A percentile compares a stretch with the other conserved stretches of the same genome.
Evolutionary conservation across 768 basidiomycete genomes (phyloP).

Genomic region (Leccinum fibrillosum): DNA sequence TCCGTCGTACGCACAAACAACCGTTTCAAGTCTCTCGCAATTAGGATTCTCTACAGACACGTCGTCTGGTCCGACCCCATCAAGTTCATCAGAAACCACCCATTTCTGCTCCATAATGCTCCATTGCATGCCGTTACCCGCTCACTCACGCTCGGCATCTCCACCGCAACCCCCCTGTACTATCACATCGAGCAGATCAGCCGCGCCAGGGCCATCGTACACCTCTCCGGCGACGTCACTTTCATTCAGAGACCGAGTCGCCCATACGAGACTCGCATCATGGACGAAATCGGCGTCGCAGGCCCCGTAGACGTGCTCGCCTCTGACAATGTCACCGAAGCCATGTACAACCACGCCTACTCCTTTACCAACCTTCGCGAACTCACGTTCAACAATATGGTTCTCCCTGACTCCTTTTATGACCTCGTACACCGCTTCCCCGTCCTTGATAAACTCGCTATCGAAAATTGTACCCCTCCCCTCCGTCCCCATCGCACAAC

Average conservation of each 20-base stretch:
- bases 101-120: slow-evolving; percentile 9
- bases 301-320: slow-evolving; percentile 23
- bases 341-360: slow-evolving; percentile 18
- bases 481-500: slow-evolving; percentile 14
- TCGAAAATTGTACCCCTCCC: slow-evolving; percentile 39
- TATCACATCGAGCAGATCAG: slow-evolving; percentile 30
- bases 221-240: slow-evolving; percentile 14
- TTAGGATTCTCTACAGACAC: slow-evolving; percentile 32
- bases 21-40: slow-evolving; percentile 29
- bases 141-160: slow-evolving; percentile 27
- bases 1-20: slow-evolving; percentile 30
- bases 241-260: slow-evolving; percentile 17
- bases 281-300: slow-evolving; percentile 20
- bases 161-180: slow-evolving; percentile 13
- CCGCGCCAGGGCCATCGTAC: slow-evolving; percentile 23
- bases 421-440: slow-evolving; percentile 36
- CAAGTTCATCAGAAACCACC: slow-evolving; percentile 24
- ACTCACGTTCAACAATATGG: slow-evolving; percentile 36
- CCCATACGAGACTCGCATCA: slow-evolving; percentile 23
- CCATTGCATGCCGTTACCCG: slow-evolving; percentile 14
- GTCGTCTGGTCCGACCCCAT: slow-evolving; percentile 33
- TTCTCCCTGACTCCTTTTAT: slow-evolving; percentile 37
- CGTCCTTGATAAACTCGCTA: slow-evolving; percentile 34
- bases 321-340: slow-evolving; percentile 8
- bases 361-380: slow-evolving; percentile 36